Percentiles rank a stretch among this genome's conserved stretches.
These are phyloP conservation scores for Claviceps sp. DNA, from an alignment of 2,329 filamentous ascomycete species.

Conservation along the genomic window DNA sequence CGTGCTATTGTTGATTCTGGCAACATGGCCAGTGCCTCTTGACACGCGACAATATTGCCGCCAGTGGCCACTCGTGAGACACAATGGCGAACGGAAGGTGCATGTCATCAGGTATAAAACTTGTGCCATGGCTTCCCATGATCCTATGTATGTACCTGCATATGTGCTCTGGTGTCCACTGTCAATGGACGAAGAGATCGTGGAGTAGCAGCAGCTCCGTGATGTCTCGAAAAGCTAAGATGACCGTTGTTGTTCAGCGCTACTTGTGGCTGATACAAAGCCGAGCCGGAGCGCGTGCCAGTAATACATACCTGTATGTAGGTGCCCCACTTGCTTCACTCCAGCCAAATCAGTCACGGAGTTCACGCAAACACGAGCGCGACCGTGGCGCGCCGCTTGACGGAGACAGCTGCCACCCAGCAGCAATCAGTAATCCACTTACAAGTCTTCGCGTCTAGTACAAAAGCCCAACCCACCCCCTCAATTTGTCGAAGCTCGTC, in stretches of 20 bases:
- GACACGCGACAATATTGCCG: not conserved
- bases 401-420: slow-evolving; percentile 9
- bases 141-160: too few relatives aligned
- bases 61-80: not conserved
- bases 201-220: too few relatives aligned
- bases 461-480: slow-evolving; percentile 44
- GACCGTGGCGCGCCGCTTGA: slow-evolving; percentile 6
- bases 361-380: slow-evolving; percentile 8
- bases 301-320: too few relatives aligned
- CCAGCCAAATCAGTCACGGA: slow-evolving; percentile 3
- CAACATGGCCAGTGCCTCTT: not conserved
- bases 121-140: too few relatives aligned
- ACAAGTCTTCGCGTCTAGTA: slow-evolving; percentile 40
- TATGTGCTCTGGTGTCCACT: too few relatives aligned
- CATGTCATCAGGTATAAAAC: too few relatives aligned
- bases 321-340: not conserved
- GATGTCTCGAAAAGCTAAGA: too few relatives aligned
- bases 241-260: too few relatives aligned
- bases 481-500: slow-evolving; percentile 31
- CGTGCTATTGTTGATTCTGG: not conserved
- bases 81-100: too few relatives aligned
- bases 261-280: not conserved
- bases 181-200: too few relatives aligned
- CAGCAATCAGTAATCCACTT: slow-evolving; percentile 44
- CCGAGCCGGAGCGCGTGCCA: not conserved